Evolutionary conservation across 495 filamentous ascomycete genomes (phyloP), one percentile per base, ranked within the genome.

Genomic region (Tuber brumale): DNA sequence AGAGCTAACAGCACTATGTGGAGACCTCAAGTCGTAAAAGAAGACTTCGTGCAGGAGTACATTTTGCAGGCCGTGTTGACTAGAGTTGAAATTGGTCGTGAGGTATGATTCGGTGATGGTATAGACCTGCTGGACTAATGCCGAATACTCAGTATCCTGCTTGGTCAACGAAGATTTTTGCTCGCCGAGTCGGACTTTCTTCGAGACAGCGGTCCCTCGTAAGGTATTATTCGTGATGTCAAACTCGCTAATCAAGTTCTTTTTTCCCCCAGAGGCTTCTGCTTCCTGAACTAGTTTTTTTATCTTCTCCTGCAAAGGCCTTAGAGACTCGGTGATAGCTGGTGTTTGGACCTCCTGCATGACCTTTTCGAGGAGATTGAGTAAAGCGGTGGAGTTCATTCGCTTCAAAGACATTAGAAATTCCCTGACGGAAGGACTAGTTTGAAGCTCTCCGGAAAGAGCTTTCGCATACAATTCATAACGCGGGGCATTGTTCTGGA

Each of bases 111-210:
- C 84, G 2, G 94, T 80, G 2, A 87, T 80, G 3, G 86, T 85
- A 69, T 89, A 83, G n/a, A 95, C 86, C 8, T 85, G 84, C 81
- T 93, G 87, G 18, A 97, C 86, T 8, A 96, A 83, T n/a, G 87
- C 83, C 23, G 94, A 93, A 84, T 95, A 97, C 14, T 88, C 87
- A 61, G 89, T 86, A 79, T 95, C 93, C 74, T 92, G 86, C n/a
- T 91, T 85, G 0, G 92, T 91, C 18, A 97, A 85, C 37, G 88
- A 86, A 1, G 92, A 89, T 76, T 91, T 92, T 79, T 93, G 91
- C 78, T 91, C 92, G 84, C 91, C 95, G 69, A 99, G 86, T 80
- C 92, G 91, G 12, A 97, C 92, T 77, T 92, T 93, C 80, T 97
- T 93, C 70, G 93, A 92, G 37, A 97, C 89, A 27, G 97, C 90